Conservation (phyloP, 768 basidiomycete genomes). For the Postia placenta region DNA sequence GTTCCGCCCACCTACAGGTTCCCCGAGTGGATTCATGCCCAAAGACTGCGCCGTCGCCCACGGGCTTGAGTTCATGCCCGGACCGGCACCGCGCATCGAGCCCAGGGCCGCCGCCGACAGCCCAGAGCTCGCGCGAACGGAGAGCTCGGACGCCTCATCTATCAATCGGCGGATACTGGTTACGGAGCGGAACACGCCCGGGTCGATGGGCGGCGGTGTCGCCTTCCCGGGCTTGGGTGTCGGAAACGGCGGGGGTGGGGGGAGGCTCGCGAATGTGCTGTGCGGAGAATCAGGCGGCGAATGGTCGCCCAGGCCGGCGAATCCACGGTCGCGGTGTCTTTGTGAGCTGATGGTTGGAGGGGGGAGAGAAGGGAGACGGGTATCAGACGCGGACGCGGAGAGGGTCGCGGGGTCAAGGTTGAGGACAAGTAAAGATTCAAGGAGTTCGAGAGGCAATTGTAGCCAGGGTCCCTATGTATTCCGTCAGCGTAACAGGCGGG, state of each 20-base stretch:
- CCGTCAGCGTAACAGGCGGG: neutral
- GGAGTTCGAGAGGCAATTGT: conserved; percentile 78
- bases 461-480: conserved; percentile 80
- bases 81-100: conserved; percentile 45
- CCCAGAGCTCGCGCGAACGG: conserved; percentile 82
- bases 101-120: conserved; percentile 70
- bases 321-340: conserved; percentile 39
- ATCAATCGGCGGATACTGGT: conserved; percentile 72
- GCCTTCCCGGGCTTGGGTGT: conserved; percentile 57
- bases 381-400: conserved; percentile 35
- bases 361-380: conserved; percentile 33
- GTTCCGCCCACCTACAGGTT: conserved; percentile 54
- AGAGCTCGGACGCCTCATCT: conserved; percentile 85
- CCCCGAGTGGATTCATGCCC: conserved; percentile 55
- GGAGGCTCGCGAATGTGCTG: conserved; percentile 21
- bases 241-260: conserved; percentile 42
- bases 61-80: conserved; percentile 37
- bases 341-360: conserved; percentile 20
- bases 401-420: conserved; percentile 72
- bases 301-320: conserved; percentile 36
- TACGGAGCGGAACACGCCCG: conserved; percentile 78
- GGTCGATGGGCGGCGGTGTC: conserved; percentile 83
- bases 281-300: conserved; percentile 27
- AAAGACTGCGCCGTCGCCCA: conserved; percentile 63
- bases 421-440: conserved; percentile 74